These are phyloP conservation scores for Tilletia horrida DNA, from an alignment of 1,284 basidiomycete genomes.

Conservation along the genomic window DNA sequence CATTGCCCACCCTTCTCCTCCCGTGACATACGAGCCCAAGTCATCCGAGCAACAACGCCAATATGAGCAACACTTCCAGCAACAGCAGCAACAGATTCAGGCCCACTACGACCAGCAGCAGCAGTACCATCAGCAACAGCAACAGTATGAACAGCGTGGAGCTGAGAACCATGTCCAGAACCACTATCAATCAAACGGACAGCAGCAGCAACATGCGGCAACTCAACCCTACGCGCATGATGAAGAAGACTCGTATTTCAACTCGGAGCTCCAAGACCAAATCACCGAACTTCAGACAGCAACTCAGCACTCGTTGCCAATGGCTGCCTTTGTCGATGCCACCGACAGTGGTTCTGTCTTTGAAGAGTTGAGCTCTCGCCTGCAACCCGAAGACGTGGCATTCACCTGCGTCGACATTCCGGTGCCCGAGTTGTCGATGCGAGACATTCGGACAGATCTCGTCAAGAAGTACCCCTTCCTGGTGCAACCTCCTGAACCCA, in stretches of 20 bases:
- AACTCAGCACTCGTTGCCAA: background rate
- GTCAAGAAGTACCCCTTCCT: constrained; percentile 18
- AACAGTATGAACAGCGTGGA: constrained; percentile 2
- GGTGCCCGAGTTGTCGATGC: constrained; percentile 7
- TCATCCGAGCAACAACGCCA: constrained; percentile 5
- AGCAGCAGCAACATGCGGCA: background rate
- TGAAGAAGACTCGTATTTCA: background rate
- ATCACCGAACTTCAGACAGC: constrained; percentile 8
- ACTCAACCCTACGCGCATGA: background rate
- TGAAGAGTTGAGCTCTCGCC: constrained; percentile 8
- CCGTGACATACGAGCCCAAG: constrained; percentile 4
- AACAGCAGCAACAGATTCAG: background rate
- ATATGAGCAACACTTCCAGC: constrained; percentile 12
- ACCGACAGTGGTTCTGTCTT: background rate
- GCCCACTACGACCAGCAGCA: background rate
- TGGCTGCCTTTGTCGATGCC: background rate
- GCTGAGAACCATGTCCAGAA: background rate
- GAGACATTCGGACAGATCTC: constrained; percentile 4
- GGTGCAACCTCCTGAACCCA: constrained; percentile 3
- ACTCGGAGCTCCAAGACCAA: constrained; percentile 11
- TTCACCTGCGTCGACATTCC: constrained; percentile 15
- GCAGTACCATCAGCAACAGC: background rate
- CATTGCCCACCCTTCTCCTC: constrained; percentile 6
- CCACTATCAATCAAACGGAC: background rate
- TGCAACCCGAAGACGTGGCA: background rate